Base-by-base conservation (phyloP, 2,329 filamentous ascomycete species). In the Zymoseptoria passerinii region DNA sequence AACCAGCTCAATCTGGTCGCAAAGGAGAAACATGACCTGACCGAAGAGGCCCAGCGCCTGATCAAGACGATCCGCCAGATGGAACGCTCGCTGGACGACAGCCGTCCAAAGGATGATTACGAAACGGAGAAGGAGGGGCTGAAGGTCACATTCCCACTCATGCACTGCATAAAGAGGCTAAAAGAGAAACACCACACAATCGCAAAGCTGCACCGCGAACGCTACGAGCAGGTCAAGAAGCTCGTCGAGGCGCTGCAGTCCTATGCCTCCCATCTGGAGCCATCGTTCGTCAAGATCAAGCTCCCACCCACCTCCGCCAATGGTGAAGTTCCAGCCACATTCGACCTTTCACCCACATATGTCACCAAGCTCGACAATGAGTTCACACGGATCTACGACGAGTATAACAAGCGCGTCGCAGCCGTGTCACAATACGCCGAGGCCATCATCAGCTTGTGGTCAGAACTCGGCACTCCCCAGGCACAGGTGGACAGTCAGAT, bases 161-260 rank as follows among this genome's bases (percentile, higher is more conserved):
- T 83, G 52, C 82, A 84, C 65, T 99, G 95, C 72, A 78, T 99
- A 61, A 83, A 88, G 69, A 76, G 74, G 18, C 80, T 99, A 56
- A 92, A 90, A 73, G 91, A 96, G 73, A 96, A 94, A 76, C 88
- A 96, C 69, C 80, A 78, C 59, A 84, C 88, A 54, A 83, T 97
- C 65, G 85, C 83, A 75, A 89, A 88, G 71, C 77, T 94, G 59
- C 92, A 99, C 74, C 87, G 85, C 63, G 92, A 97, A 75, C 87
- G 94, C 61, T 96, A 90, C 68, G 92, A 96, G 71, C 91, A 97
- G 78, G 90, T 97, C 60, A 92, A 90, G 76, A 96, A 96, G 80
- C 87, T 99, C 63, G 91, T 91, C 23, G 85, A 95, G 74, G 92
- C 92, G 3, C 86, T 99, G 54, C 88, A 96, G 72, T 96, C 92